Percentiles rank a stretch among this genome's conserved stretches.
phyloP scores from a whole-genome alignment of 305 asterid genomes.

The Fraxinus ornus region DNA sequence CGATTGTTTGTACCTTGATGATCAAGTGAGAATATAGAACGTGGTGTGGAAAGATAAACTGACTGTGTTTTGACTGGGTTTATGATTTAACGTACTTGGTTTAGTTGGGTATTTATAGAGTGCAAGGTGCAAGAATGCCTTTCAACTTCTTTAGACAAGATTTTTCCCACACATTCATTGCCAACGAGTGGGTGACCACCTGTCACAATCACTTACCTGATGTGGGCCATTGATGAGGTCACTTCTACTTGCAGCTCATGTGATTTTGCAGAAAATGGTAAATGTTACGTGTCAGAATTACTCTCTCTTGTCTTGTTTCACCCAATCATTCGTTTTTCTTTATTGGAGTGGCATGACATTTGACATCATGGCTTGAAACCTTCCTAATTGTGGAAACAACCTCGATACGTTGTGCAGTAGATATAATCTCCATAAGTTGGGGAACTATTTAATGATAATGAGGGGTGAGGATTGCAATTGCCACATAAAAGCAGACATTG shows the following conservation, averaged over 20 bases:
- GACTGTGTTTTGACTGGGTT: background rate
- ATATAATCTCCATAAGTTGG: conserved; percentile 24
- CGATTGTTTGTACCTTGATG: background rate
- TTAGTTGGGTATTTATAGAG: background rate
- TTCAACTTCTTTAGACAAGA: background rate
- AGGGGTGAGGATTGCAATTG: conserved; percentile 31
- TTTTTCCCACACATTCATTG: background rate
- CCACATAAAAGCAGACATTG: conserved; percentile 22
- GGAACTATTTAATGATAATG: background rate
- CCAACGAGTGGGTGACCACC: background rate
- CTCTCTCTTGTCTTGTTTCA: background rate
- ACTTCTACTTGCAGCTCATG: background rate
- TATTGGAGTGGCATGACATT: background rate
- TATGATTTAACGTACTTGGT: background rate
- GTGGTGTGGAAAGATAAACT: background rate
- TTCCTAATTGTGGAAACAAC: background rate
- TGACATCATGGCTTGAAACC: background rate
- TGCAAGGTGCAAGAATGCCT: background rate
- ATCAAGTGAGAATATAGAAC: background rate
- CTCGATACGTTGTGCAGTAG: background rate
- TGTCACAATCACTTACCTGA: background rate
- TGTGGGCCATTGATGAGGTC: background rate
- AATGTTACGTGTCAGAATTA: background rate
- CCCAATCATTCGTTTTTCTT: background rate
- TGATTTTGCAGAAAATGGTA: background rate